Conservation (phyloP, 257 asterid species). For the Leptodermis oblonga region DNA sequence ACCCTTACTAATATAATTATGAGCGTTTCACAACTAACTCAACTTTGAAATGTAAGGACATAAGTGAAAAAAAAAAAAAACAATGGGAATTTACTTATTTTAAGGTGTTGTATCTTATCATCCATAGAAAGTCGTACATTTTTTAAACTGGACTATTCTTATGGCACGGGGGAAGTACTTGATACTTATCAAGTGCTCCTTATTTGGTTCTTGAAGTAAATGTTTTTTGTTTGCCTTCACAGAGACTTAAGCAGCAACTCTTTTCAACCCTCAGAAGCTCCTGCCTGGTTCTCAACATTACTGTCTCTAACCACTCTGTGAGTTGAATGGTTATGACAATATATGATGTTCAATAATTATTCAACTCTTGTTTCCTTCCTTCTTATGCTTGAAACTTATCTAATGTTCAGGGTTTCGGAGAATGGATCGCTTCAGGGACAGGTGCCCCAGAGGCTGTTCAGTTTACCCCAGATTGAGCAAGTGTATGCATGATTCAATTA, state of each 20-base stretch:
- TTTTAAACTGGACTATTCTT: too few relatives aligned
- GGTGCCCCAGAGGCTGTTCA: slow-evolving; percentile 60
- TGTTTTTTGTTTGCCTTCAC: slow-evolving; percentile 17
- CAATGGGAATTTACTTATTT: too few relatives aligned
- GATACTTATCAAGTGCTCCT: too few relatives aligned
- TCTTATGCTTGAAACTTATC: slow-evolving; percentile 21
- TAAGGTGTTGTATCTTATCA: too few relatives aligned
- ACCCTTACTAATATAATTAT: too few relatives aligned
- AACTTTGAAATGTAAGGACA: too few relatives aligned
- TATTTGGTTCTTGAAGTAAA: neutral
- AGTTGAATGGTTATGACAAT: slow-evolving; percentile 41
- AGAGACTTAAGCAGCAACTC: slow-evolving; percentile 95
- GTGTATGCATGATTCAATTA: slow-evolving; percentile 54
- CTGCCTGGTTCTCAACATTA: slow-evolving; percentile 72
- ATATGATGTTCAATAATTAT: neutral
- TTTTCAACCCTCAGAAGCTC: slow-evolving; percentile 58
- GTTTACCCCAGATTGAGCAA: slow-evolving; percentile 80
- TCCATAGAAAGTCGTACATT: too few relatives aligned
- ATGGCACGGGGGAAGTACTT: too few relatives aligned
- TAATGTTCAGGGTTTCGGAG: slow-evolving; percentile 64
- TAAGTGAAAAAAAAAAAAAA: too few relatives aligned
- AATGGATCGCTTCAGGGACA: slow-evolving; percentile 75
- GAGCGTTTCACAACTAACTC: too few relatives aligned
- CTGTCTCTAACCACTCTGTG: slow-evolving; percentile 79
- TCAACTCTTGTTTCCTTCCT: slow-evolving; percentile 14